Evolutionary conservation across 2,329 filamentous ascomycete species (phyloP).

Genomic region (Fusarium illudens): DNA sequence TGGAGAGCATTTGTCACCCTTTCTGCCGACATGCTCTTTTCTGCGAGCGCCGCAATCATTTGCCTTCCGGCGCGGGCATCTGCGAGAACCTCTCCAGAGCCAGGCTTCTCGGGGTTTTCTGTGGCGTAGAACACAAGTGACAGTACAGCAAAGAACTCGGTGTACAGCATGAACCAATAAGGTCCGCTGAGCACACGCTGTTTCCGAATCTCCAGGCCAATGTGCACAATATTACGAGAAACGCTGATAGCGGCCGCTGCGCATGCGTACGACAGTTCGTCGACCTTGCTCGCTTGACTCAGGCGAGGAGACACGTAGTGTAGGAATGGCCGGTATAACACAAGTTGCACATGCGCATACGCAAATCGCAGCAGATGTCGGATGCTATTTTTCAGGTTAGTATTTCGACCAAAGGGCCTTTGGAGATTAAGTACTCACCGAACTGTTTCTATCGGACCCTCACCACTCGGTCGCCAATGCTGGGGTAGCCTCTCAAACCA

Average conservation of each 20-base stretch:
- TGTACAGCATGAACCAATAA: constrained; percentile 89
- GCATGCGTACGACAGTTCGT: constrained; percentile 81
- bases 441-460: constrained; percentile 77
- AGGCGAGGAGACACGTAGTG: constrained; percentile 79
- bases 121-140: constrained; percentile 82
- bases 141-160: constrained; percentile 82
- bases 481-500: constrained; percentile 76
- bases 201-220: constrained; percentile 79
- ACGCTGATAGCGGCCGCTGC: constrained; percentile 69
- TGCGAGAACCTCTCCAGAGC: constrained; percentile 80
- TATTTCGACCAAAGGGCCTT: neutral
- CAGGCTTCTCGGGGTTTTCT: constrained; percentile 79
- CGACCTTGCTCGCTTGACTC: constrained; percentile 65
- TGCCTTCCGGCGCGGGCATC: constrained; percentile 88
- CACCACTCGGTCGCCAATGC: constrained; percentile 80
- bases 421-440: constrained; percentile 62
- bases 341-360: constrained; percentile 85
- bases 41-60: constrained; percentile 79
- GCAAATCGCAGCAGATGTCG: constrained; percentile 80
- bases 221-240: constrained; percentile 78
- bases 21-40: constrained; percentile 88
- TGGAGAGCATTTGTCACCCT: constrained; percentile 80
- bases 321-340: constrained; percentile 83
- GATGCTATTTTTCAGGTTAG: constrained; percentile 51
- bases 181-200: constrained; percentile 79